phyloP scores from a whole-genome alignment of 805 yeast species.

The Lachancea quebecensis region DNA sequence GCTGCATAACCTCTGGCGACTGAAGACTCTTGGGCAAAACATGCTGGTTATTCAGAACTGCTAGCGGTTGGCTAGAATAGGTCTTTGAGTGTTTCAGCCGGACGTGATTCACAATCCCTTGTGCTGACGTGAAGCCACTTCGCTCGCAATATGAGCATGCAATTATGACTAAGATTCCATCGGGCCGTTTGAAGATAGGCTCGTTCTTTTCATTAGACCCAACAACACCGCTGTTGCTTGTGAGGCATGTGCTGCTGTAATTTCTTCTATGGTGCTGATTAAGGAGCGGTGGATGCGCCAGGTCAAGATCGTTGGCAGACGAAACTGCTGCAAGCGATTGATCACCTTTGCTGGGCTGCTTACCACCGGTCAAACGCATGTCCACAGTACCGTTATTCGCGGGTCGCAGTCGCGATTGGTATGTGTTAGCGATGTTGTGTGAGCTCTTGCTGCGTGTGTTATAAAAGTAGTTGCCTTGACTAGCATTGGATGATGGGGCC shows the following conservation, averaged over 20 bases:
- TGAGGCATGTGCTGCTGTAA: conserved; percentile 34
- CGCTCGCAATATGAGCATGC: conserved; percentile 64
- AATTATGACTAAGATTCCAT: conserved; percentile 61
- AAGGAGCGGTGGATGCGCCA: conserved; percentile 19
- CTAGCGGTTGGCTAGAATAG: conserved; percentile 64
- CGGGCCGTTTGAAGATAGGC: conserved; percentile 59
- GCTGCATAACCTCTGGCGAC: conserved; percentile 19
- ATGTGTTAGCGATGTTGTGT: conserved; percentile 12
- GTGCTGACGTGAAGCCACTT: conserved; percentile 68
- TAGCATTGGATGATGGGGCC: conserved; percentile 13
- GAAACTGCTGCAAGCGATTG: conserved; percentile 1
- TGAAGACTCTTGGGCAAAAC: conserved; percentile 33
- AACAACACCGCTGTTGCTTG: conserved; percentile 43
- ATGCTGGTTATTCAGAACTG: conserved; percentile 61
- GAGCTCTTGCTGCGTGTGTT: conserved; percentile 31
- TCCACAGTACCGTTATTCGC: conserved; percentile 18
- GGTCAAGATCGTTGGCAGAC: conserved; percentile 11
- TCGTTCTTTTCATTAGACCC: conserved; percentile 34
- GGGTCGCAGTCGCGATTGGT: conserved; percentile 10
- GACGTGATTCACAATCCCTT: conserved; percentile 73
- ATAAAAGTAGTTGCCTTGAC: conserved; percentile 13
- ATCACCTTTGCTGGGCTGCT: conserved; percentile 7
- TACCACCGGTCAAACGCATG: conserved; percentile 15
- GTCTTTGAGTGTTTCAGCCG: conserved; percentile 68
- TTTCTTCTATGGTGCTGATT: conserved; percentile 28